A percentile compares a stretch with the other conserved stretches of the same genome.
Evolutionary conservation across 108 stramenopile genomes (phyloP).

Genomic region (Fistulifera solaris): DNA sequence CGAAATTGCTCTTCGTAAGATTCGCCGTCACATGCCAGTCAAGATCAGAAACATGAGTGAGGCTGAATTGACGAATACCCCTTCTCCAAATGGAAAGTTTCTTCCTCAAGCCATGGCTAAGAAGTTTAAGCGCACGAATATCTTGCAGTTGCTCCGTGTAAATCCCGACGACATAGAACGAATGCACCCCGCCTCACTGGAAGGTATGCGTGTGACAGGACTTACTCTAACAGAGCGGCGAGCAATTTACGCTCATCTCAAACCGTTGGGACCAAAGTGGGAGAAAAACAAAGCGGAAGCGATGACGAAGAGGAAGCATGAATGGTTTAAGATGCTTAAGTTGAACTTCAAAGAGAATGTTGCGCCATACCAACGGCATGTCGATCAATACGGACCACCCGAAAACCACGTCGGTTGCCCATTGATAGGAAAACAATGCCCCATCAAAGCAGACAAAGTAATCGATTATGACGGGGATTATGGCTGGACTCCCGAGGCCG

Average conservation of each 20-base stretch:
- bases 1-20: conserved; percentile 34
- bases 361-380: conserved; percentile 31
- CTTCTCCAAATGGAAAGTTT: conserved; percentile 43
- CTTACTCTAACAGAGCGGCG: conserved; percentile 52
- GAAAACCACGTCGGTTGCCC: conserved; percentile 47
- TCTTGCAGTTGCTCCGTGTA: conserved; percentile 36
- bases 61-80: conserved; percentile 30
- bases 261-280: conserved; percentile 34
- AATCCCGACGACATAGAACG: conserved; percentile 41
- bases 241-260: conserved; percentile 41
- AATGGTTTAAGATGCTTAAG: conserved; percentile 56
- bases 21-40: conserved; percentile 50
- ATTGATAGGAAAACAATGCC: conserved; percentile 56
- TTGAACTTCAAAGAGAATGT: conserved; percentile 51
- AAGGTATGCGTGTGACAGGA: conserved; percentile 52
- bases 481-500: conserved; percentile 25
- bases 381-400: conserved; percentile 48
- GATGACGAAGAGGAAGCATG: conserved; percentile 51
- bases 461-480: conserved; percentile 45
- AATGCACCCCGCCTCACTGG: conserved; percentile 53
- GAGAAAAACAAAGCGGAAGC: conserved; percentile 37
- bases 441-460: conserved; percentile 38
- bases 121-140: conserved; percentile 58
- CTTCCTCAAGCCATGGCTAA: conserved; percentile 33
- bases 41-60: conserved; percentile 48